phyloP scores from a whole-genome alignment of 1,139 yeast genomes.

The Kurtzmaniella quercitrusa region DNA sequence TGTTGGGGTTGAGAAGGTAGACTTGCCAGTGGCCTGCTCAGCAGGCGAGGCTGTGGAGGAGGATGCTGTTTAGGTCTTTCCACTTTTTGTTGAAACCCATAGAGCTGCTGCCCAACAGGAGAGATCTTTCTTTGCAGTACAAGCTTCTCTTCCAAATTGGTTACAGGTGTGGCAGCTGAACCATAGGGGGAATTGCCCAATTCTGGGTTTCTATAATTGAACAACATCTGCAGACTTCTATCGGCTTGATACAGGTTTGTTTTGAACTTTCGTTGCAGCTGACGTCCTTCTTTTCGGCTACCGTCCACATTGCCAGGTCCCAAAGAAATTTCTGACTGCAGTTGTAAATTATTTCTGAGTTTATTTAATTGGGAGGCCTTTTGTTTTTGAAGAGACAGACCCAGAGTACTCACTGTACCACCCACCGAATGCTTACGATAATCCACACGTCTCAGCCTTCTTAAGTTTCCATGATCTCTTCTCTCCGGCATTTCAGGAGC shows the following conservation, averaged over 20 bases:
- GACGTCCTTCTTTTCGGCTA: slow-evolving; percentile 1
- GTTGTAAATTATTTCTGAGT: background rate
- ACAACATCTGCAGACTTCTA: slow-evolving; percentile 22
- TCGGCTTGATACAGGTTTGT: slow-evolving; percentile 1
- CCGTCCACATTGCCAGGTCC: background rate
- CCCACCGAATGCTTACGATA: slow-evolving; percentile 1
- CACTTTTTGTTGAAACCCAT: background rate
- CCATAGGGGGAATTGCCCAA: slow-evolving; percentile 16
- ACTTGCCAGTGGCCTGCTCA: slow-evolving; percentile 5
- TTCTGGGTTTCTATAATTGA: slow-evolving; percentile 27
- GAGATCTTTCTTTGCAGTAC: slow-evolving; percentile 7
- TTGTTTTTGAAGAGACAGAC: slow-evolving; percentile 5
- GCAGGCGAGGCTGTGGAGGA: slow-evolving; percentile 8
- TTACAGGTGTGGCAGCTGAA: slow-evolving; percentile 9
- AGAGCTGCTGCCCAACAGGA: slow-evolving; percentile 13
- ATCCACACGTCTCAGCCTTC: slow-evolving; percentile 1
- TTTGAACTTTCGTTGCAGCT: slow-evolving; percentile 5
- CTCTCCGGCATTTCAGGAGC: background rate
- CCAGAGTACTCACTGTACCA: background rate
- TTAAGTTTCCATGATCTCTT: background rate
- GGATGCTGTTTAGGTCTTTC: slow-evolving; percentile 5
- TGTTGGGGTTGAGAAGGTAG: slow-evolving; percentile 3
- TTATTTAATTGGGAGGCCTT: slow-evolving; percentile 1
- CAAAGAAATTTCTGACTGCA: background rate
- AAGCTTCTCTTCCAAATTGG: background rate